Evolutionary conservation across 441 rosid species (phyloP).

Genomic region (Jatropha podagrica): DNA sequence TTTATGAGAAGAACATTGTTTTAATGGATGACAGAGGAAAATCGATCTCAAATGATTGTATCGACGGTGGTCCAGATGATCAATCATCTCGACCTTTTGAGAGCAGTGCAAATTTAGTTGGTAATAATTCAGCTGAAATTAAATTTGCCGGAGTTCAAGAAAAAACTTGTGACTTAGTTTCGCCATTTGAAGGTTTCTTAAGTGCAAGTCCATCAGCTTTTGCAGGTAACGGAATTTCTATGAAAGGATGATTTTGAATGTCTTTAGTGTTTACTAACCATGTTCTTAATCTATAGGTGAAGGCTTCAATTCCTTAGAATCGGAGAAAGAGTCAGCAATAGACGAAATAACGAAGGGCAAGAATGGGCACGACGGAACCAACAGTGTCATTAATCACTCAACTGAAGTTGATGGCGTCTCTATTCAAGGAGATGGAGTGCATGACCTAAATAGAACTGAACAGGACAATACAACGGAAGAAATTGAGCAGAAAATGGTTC

Average conservation of each 20-base stretch:
- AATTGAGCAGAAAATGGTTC: conserved; percentile 12
- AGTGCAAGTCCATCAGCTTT: conserved; percentile 13
- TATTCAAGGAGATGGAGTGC: conserved; percentile 14
- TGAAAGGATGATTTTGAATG: conserved; percentile 4
- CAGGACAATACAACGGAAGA: neutral
- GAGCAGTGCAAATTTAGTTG: conserved; percentile 8
- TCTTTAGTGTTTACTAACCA: conserved; percentile 10
- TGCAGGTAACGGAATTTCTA: conserved; percentile 21
- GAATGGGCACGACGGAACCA: conserved; percentile 9
- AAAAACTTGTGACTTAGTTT: conserved; percentile 7
- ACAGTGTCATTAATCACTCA: conserved; percentile 16
- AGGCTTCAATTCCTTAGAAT: conserved; percentile 13
- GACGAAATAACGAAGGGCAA: conserved; percentile 18
- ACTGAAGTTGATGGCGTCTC: conserved; percentile 17
- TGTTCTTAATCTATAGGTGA: conserved; percentile 29
- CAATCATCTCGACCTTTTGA: conserved; percentile 14
- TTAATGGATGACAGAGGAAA: conserved; percentile 18
- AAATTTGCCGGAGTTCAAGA: neutral
- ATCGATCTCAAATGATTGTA: conserved; percentile 3
- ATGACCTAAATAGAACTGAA: conserved; percentile 4
- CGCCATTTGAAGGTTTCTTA: conserved; percentile 14
- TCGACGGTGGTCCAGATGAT: conserved; percentile 2
- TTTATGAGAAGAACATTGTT: neutral
- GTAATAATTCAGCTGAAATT: conserved; percentile 20
- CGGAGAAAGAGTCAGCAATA: conserved; percentile 23